Evolutionary conservation across 2,329 filamentous ascomycete genomes (phyloP).

Genomic region (Sordariomycetes sp.): DNA sequence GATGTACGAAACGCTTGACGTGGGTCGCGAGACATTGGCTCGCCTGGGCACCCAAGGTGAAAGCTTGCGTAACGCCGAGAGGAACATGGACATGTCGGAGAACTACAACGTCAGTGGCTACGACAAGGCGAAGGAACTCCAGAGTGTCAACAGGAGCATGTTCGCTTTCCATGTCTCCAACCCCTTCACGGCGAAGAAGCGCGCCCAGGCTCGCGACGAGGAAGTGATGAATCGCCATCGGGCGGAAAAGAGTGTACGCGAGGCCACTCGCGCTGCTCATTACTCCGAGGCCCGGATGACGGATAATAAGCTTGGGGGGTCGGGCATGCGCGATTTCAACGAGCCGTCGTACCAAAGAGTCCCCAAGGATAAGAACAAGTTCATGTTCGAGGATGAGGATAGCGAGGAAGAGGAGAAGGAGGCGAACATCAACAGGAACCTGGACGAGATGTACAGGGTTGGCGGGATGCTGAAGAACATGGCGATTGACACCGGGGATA

Average conservation of each 20-base stretch:
- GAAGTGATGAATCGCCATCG: conserved; percentile 57
- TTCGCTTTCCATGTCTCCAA: conserved; percentile 72
- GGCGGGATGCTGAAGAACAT: conserved; percentile 65
- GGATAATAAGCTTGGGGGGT: neutral
- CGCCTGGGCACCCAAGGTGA: conserved; percentile 69
- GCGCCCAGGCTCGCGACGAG: conserved; percentile 51
- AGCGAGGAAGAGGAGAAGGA: conserved; percentile 40
- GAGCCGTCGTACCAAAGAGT: too few relatives aligned
- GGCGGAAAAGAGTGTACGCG: conserved; percentile 50
- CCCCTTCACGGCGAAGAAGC: conserved; percentile 59
- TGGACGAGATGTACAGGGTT: conserved; percentile 56
- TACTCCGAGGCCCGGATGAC: neutral
- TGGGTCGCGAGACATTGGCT: too few relatives aligned
- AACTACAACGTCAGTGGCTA: conserved; percentile 65
- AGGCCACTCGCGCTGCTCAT: conserved; percentile 36
- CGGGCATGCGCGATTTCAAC: neutral
- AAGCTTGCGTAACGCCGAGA: conserved; percentile 68
- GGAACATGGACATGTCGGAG: conserved; percentile 67
- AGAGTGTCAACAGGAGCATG: conserved; percentile 80
- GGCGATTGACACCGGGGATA: conserved; percentile 62
- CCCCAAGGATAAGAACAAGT: too few relatives aligned
- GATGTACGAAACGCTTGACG: too few relatives aligned
- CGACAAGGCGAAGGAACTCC: conserved; percentile 70
- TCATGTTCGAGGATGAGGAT: conserved; percentile 68
- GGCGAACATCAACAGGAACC: conserved; percentile 40